Percentiles rank a stretch among this genome's conserved stretches.
phyloP scores from a whole-genome alignment of 495 filamentous ascomycete genomes.

The Pseudoneurospora amorphoporcata region DNA sequence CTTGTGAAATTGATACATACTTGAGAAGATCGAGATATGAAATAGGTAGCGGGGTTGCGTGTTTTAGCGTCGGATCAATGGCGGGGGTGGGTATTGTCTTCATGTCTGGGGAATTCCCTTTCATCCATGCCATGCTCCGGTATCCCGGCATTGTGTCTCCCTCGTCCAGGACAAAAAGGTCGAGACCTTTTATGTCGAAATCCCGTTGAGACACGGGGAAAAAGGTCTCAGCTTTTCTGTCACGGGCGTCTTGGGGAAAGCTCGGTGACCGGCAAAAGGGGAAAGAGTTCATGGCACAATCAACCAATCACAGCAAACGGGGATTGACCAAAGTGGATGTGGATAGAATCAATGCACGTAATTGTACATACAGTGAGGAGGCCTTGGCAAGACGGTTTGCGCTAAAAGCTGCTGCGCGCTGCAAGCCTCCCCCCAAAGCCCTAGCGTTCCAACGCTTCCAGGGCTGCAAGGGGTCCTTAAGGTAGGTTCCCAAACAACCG shows the following conservation, averaged over 20 bases:
- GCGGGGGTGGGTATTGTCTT: neutral
- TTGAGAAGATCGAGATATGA: neutral
- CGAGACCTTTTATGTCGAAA: no score
- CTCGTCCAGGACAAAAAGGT: no score
- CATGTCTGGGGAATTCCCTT: neutral
- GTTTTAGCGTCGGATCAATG: neutral
- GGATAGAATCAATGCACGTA: neutral
- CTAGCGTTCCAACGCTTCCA: neutral
- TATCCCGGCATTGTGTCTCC: neutral
- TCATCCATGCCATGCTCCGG: neutral
- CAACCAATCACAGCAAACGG: neutral
- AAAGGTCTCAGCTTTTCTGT: no score
- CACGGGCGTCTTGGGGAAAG: neutral
- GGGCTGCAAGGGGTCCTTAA: neutral
- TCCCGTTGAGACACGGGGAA: no score
- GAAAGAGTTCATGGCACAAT: neutral
- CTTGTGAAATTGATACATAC: neutral
- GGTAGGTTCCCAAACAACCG: neutral
- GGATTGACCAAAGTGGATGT: neutral
- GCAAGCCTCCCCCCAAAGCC: neutral
- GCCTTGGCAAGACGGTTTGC: neutral
- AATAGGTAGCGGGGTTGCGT: neutral
- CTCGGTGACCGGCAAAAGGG: neutral
- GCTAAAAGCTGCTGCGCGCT: neutral
- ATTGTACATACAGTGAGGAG: neutral